A percentile compares a stretch with the other conserved stretches of the same genome.
Conservation (phyloP, 306 rosid genomes). For the Pachyrhizus erosus region DNA sequence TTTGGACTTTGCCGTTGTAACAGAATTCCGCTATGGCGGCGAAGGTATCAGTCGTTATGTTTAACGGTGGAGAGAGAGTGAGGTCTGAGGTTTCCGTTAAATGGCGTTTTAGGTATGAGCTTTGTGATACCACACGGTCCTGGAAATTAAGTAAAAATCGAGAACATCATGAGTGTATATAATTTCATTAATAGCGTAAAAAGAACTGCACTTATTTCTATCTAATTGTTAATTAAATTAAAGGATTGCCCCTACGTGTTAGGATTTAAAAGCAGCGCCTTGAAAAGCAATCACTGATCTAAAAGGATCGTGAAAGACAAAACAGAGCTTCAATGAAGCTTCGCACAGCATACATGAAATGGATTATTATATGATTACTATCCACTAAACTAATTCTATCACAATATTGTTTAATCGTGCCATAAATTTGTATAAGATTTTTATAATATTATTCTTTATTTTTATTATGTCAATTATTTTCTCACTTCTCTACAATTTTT, state of each 20-base stretch:
- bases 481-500: too few relatives aligned
- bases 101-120: slow-evolving; percentile 62
- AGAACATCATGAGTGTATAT: slow-evolving; percentile 26
- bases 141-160: slow-evolving; percentile 32
- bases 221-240: slow-evolving; percentile 12
- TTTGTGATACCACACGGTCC: slow-evolving; percentile 68
- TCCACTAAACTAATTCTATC: background rate
- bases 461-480: too few relatives aligned
- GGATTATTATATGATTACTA: background rate
- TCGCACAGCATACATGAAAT: background rate
- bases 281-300: background rate
- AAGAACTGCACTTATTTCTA: slow-evolving; percentile 38
- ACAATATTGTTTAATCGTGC: background rate
- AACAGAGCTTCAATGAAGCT: background rate
- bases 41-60: slow-evolving; percentile 67
- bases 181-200: slow-evolving; percentile 27
- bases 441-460: too few relatives aligned
- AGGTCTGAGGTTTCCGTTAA: slow-evolving; percentile 55
- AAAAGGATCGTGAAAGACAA: slow-evolving; percentile 1
- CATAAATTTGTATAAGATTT: background rate
- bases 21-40: slow-evolving; percentile 63
- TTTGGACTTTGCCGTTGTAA: slow-evolving; percentile 54
- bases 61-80: slow-evolving; percentile 62
- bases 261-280: slow-evolving; percentile 9
- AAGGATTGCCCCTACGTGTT: slow-evolving; percentile 38